Evolutionary conservation across 2,329 filamentous ascomycete genomes (phyloP), one percentile per base, ranked within the genome.

Genomic region (Fusarium verticillioides): DNA sequence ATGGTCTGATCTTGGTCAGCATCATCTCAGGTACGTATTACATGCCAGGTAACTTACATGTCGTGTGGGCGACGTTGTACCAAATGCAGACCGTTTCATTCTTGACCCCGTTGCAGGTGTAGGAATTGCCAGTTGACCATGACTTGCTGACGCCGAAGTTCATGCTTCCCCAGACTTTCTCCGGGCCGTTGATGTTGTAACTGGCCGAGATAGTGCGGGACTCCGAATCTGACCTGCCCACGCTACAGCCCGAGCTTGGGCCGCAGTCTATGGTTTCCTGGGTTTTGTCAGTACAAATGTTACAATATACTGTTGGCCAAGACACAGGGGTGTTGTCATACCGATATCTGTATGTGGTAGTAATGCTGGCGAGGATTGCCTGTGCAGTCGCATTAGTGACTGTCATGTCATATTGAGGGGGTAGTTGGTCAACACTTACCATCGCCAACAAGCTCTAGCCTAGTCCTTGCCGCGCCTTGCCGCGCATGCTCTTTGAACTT

Each of bases 181-280:
- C 23, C 18, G 1, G 23, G 23, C 43, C 11, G 26, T 1, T 36
- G 4, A 9, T 0, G 40, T 0, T 16, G 15, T 5, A 10, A 43
- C 9, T 16, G 40, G 15, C n/a, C 5, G 3, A 5, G 9, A 43
- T 7, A 16, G 4, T 43, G 40, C 7, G 9, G n/a, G 40, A 43
- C 15, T 43, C 40, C n/a, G 40, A 11, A 43, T 43, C n/a, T 43
- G 40, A 16, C n/a, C 4, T 10, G 40, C 40, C n/a, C 15, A 43
- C 40, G 40, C 4, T 23, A 16, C 40, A 43, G 15, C n/a, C n/a
- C 5, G 15, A 10, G n/a, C 9, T 16, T 1, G 4, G 5, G 9
- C 40, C n/a, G n/a, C 40, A 43, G 40, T 9, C 15, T n/a, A 43
- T 23, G 9, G 9, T 10, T 23, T 43, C 40, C 40, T 43, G 15